Conservation (phyloP, 2,329 filamentous ascomycete genomes). For the Aureobasidium pullulans region DNA sequence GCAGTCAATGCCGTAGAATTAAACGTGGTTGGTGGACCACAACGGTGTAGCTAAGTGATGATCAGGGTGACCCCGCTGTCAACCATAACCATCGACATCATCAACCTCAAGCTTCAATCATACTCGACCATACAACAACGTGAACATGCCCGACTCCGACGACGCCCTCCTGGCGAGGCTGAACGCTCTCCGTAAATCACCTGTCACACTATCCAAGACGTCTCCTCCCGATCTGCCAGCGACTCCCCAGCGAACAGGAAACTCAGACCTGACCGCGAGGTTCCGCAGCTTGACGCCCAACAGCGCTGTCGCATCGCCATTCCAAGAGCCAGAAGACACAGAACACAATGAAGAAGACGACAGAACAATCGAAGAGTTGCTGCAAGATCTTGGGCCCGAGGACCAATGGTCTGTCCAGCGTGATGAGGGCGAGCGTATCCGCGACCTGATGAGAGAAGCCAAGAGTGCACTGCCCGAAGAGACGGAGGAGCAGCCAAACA, state of each 20-base stretch:
- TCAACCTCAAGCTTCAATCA: not conserved
- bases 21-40: too few relatives aligned
- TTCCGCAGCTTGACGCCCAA: constrained; percentile 22
- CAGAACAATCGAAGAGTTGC: constrained; percentile 39
- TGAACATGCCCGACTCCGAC: constrained; percentile 22
- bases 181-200: constrained; percentile 41
- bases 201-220: constrained; percentile 27
- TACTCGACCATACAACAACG: not conserved
- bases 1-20: not conserved
- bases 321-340: constrained; percentile 23
- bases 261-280: constrained; percentile 27
- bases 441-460: constrained; percentile 35
- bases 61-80: not conserved
- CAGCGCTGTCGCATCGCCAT: constrained; percentile 11
- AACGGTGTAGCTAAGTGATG: not conserved
- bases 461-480: constrained; percentile 29
- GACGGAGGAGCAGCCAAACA: constrained; percentile 21
- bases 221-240: constrained; percentile 15
- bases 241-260: constrained; percentile 20
- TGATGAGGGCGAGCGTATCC: constrained; percentile 35
- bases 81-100: not conserved
- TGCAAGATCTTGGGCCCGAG: constrained; percentile 33
- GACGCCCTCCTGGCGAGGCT: constrained; percentile 40
- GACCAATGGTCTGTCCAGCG: constrained; percentile 35
- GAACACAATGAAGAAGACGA: constrained; percentile 34